phyloP scores from a whole-genome alignment of 2,329 filamentous ascomycete genomes.

The Thyridium curvatum region DNA sequence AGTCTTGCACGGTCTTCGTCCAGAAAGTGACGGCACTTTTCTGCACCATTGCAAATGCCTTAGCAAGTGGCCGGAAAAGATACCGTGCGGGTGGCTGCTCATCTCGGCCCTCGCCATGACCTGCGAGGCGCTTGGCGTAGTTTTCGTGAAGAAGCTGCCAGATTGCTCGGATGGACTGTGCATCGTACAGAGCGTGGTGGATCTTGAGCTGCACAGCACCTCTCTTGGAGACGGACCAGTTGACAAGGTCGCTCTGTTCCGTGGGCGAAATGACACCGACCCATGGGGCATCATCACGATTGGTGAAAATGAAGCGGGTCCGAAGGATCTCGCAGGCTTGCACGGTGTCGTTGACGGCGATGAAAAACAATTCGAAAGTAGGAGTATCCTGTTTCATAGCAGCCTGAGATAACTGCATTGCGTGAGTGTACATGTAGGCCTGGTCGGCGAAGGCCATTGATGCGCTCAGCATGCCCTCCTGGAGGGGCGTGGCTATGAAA shows the following conservation, averaged over 20 bases:
- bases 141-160: slow-evolving; percentile 11
- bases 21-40: slow-evolving; percentile 1
- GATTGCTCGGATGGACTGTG: slow-evolving; percentile 10
- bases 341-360: slow-evolving; percentile 12
- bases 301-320: slow-evolving; percentile 14
- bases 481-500: slow-evolving; percentile 16
- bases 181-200: slow-evolving; percentile 16
- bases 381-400: slow-evolving; percentile 9
- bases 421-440: slow-evolving; percentile 15
- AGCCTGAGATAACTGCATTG: slow-evolving; percentile 10
- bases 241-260: slow-evolving; percentile 11
- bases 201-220: slow-evolving; percentile 11
- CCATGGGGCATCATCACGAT: slow-evolving; percentile 12
- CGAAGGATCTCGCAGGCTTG: slow-evolving; percentile 16
- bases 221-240: slow-evolving; percentile 5
- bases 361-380: slow-evolving; percentile 8
- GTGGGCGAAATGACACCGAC: slow-evolving; percentile 14
- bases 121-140: slow-evolving; percentile 5
- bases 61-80: too few relatives aligned
- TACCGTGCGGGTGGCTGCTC: background rate
- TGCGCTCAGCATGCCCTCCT: slow-evolving; percentile 17
- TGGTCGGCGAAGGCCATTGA: slow-evolving; percentile 11
- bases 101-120: background rate
- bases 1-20: slow-evolving; percentile 1
- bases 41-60: too few relatives aligned